Percentiles rank a stretch among this genome's conserved stretches.
Evolutionary conservation across 371 early-diverging fungal species (phyloP).

Genomic region (Mortierella sp.): DNA sequence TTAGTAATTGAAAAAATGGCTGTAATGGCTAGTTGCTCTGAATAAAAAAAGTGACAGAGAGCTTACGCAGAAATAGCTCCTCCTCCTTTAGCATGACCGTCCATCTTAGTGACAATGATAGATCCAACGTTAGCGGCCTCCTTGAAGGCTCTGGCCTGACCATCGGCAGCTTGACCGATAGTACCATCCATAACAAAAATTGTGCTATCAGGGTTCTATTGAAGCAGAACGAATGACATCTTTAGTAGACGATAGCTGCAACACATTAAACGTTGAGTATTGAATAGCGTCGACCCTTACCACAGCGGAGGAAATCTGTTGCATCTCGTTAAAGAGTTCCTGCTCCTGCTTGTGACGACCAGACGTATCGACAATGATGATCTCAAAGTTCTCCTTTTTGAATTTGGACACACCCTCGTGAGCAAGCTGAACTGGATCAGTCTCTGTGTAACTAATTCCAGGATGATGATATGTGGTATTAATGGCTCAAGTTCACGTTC

Average conservation of each 20-base stretch:
- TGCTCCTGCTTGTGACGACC: constrained; percentile 99
- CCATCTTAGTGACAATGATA: constrained; percentile 99
- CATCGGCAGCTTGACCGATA: constrained; percentile 99
- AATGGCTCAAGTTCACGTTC: neutral
- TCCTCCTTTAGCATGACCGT: constrained; percentile 99
- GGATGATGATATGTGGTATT: neutral
- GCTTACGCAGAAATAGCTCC: constrained; percentile 97
- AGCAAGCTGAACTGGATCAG: constrained; percentile 97
- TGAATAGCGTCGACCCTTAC: constrained; percentile 44
- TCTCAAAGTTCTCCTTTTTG: constrained; percentile 96
- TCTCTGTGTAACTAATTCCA: constrained; percentile 83
- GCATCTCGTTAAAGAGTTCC: constrained; percentile 99
- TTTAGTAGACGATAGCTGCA: neutral
- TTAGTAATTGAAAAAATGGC: neutral
- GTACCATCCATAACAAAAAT: constrained; percentile 99
- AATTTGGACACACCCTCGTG: constrained; percentile 97
- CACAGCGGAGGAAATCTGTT: constrained; percentile 91
- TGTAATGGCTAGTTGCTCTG: neutral
- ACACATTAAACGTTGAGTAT: too few species aligned
- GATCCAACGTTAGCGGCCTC: constrained; percentile 98
- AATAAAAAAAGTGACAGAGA: too few species aligned
- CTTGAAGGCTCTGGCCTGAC: constrained; percentile 97
- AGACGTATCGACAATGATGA: constrained; percentile 99
- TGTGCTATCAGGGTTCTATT: constrained; percentile 88
- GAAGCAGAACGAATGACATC: neutral